A percentile compares a stretch with the other conserved stretches of the same genome.
These are phyloP conservation scores for Monilinia vaccinii-corymbosi DNA, from an alignment of 2,329 filamentous ascomycete species.

Conservation along the genomic window DNA sequence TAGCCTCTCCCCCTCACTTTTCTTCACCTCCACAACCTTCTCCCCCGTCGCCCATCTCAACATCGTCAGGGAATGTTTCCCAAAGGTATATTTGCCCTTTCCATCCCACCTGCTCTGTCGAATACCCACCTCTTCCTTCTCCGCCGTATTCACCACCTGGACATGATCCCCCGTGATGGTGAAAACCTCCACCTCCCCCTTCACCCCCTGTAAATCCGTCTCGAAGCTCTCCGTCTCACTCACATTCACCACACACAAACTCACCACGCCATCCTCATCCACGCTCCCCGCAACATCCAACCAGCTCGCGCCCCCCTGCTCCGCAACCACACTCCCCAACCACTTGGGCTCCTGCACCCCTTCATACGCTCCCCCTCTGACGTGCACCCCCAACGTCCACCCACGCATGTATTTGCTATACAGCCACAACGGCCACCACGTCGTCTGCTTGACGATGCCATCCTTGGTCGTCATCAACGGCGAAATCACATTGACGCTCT, in stretches of 20 bases:
- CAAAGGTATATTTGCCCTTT: constrained; percentile 52
- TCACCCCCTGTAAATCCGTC: constrained; percentile 49
- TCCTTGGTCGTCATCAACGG: constrained; percentile 53
- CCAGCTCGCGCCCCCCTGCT: constrained; percentile 47
- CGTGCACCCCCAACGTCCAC: constrained; percentile 55
- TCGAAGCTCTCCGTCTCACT: constrained; percentile 50
- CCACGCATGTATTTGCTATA: constrained; percentile 66
- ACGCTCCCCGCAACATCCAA: constrained; percentile 57
- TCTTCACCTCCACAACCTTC: constrained; percentile 22
- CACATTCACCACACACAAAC: constrained; percentile 66
- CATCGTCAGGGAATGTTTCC: constrained; percentile 62
- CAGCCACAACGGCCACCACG: constrained; percentile 53
- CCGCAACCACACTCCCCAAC: constrained; percentile 55
- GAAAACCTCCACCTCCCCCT: constrained; percentile 47
- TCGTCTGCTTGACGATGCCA: constrained; percentile 53
- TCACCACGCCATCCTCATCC: constrained; percentile 49
- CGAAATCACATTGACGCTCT: constrained; percentile 59
- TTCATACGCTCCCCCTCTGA: constrained; percentile 53
- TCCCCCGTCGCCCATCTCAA: constrained; percentile 39
- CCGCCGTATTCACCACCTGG: constrained; percentile 51
- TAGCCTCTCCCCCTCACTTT: constrained; percentile 16
- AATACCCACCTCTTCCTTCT: constrained; percentile 52
- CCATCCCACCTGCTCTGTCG: constrained; percentile 55
- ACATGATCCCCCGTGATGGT: constrained; percentile 51
- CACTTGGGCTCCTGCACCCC: constrained; percentile 58